Evolutionary conservation across 192 early-diverging fungal genomes (phyloP), one percentile per base, ranked within the genome.

Genomic region (Dimargaris cristalligena): DNA sequence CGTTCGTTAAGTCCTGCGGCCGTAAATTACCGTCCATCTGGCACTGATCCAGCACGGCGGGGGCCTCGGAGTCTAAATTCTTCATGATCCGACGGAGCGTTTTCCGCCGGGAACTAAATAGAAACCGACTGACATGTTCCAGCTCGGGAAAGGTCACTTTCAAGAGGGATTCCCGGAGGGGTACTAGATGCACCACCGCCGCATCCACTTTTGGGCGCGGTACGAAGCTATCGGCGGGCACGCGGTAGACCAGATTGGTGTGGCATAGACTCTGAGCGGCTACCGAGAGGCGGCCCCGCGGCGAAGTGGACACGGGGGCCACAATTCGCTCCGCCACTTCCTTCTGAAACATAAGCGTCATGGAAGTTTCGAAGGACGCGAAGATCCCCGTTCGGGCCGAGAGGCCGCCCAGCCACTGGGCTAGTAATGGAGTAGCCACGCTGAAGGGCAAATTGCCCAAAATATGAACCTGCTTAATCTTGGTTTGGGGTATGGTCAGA

Each of bases 291-390:
- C 87, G 71, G 46, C 84, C 79, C 16, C 87, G 71, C 28, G 76
- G 49, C 1, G 70, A 59, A 26, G 74, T 78, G 6, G 62, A 70
- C 4, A 71, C 64, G 0, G 61, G 59, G 3, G 87, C 87, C 4
- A 66, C 67, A 26, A 89, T 79, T 13, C 85, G 70, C 66, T 80
- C 65, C 25, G 74, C 87, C 16, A 89, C 85, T 61, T 89, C 87
- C 52, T 80, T 80, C 67, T 89, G 87, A 66, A 89, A 89, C 87
- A 89, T 89, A 23, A 89, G 67, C 23, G 85, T 80, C 85, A 89
- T 87, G 25, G 74, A 74, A 11, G 73, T 70, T 18, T 71, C 45
- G 14, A 62, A 48, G 23, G 62, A 48, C 8, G 69, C 65, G 52
- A 89, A 89, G 25, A 89, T 70, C 0, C 87, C 87, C 44, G 79